Evolutionary conservation across 352 stramenopile species (phyloP).

Genomic region (Phytopythium delawarense): DNA sequence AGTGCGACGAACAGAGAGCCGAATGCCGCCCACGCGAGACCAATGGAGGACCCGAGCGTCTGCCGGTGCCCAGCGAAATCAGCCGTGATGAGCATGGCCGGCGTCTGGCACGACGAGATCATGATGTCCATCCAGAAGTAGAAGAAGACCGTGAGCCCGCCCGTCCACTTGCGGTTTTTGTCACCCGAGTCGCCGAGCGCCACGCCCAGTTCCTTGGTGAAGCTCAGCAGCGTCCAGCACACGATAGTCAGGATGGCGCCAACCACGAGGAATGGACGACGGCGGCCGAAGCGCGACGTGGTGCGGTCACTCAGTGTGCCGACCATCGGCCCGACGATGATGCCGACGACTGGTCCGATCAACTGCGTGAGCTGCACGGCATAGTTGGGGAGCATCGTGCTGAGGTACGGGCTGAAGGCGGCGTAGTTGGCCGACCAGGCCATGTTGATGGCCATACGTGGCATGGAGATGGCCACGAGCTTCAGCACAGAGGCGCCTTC

Average conservation of each 20-base stretch:
- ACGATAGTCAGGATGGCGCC: constrained; percentile 24
- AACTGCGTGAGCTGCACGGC: constrained; percentile 23
- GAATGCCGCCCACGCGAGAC: constrained; percentile 20
- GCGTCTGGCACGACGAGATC: constrained; percentile 31
- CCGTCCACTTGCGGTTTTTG: constrained; percentile 24
- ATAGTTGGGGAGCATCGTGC: constrained; percentile 18
- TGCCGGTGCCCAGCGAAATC: constrained; percentile 40
- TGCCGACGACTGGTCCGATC: constrained; percentile 18
- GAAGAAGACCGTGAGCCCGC: constrained; percentile 28
- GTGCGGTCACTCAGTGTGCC: constrained; percentile 35
- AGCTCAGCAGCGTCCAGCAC: constrained; percentile 33
- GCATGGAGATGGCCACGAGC: constrained; percentile 8
- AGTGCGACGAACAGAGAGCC: constrained; percentile 26
- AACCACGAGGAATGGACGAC: constrained; percentile 28
- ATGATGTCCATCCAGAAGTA: constrained; percentile 52
- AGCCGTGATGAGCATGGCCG: constrained; percentile 26
- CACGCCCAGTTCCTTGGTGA: constrained; percentile 24
- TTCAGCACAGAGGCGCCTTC: constrained; percentile 1
- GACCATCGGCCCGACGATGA: constrained; percentile 18
- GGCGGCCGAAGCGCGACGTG: constrained; percentile 30
- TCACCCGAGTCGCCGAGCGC: constrained; percentile 14
- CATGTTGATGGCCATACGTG: constrained; percentile 16
- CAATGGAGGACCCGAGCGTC: constrained; percentile 26
- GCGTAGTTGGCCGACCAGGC: constrained; percentile 21
- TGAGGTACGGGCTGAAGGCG: constrained; percentile 20